phyloP scores from a whole-genome alignment of 2,329 filamentous ascomycete species.

The Xylariaceae sp. region DNA sequence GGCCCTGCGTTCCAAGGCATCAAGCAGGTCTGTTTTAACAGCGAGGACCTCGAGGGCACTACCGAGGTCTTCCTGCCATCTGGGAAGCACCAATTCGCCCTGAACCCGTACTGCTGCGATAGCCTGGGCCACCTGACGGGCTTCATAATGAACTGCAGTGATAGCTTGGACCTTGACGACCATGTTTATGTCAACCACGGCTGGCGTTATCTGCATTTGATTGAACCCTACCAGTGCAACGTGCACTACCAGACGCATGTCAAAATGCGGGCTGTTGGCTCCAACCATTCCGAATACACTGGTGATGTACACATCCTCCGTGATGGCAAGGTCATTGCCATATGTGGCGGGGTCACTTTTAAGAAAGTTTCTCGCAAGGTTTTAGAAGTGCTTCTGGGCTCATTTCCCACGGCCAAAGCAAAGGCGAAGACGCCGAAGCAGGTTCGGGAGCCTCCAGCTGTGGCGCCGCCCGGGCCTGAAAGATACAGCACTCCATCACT shows the following conservation, averaged over 20 bases:
- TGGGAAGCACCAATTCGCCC: not conserved
- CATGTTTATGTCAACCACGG: constrained; percentile 10
- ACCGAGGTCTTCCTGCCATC: not conserved
- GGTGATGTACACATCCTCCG: constrained; percentile 7
- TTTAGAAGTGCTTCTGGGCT: too few relatives aligned
- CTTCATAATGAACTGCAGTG: constrained; percentile 6
- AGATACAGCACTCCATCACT: too few relatives aligned
- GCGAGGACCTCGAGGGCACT: constrained; percentile 5
- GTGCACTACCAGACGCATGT: constrained; percentile 6
- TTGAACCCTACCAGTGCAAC: not conserved
- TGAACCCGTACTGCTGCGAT: constrained; percentile 5
- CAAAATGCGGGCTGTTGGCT: constrained; percentile 5
- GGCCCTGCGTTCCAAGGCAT: constrained; percentile 4
- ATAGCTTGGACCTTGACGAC: not conserved
- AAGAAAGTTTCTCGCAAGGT: too few relatives aligned
- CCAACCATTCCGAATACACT: not conserved
- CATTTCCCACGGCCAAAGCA: too few relatives aligned
- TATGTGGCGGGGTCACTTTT: not conserved
- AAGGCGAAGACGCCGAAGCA: constrained; percentile 8
- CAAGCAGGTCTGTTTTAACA: constrained; percentile 5
- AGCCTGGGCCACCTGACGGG: constrained; percentile 3
- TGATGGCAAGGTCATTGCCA: constrained; percentile 1
- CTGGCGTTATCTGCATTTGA: not conserved
- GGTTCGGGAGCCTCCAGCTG: not conserved
- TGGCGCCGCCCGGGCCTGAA: too few relatives aligned